Evolutionary conservation across 2,329 filamentous ascomycete genomes (phyloP), one percentile per base, ranked within the genome.

Genomic region (Plectosphaerella cucumerina): DNA sequence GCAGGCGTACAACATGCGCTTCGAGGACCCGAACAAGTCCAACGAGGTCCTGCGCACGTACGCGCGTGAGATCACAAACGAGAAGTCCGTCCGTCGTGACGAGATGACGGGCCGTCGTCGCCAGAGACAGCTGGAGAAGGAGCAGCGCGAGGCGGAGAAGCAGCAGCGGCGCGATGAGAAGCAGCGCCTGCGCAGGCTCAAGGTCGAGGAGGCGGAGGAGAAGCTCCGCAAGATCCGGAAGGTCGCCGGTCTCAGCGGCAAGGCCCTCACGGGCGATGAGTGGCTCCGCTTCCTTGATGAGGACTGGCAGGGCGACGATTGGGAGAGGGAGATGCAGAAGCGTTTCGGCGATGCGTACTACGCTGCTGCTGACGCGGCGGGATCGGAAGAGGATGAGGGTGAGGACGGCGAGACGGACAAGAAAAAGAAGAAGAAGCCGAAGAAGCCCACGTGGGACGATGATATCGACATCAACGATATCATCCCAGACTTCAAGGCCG

Each of bases 391-490:
- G 3, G 79, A 81, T 15, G 78, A 79, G 20, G 72, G 77, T n/a
- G 81, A 78, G 6, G 76, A 69, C 8, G 72, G 65, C n/a, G 76
- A 71, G 46, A 80, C 62, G 56, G 67, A 71, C 17, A 58, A 69
- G 48, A 84, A 82, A 65, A 84, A 81, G 63, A 84, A 82, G 58
- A 85, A 79, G 63, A 77, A 77, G 56, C 71, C 80, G 10, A 90
- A 89, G 77, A 96, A 96, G 72, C 90, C 90, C 10, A 89, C 84
- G 56, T 99, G 93, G 87, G 90, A 97, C 61, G 91, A 97, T 62
- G 94, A 99, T 65, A 97, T 99, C 60, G 92, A 97, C 65, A 97
- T 99, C 72, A 90, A 88, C 54, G 93, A 96, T 66, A 78, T 97
- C 47, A 74, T 96, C 23, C 91, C 90, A 2, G 90, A 96, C 54